phyloP scores from a whole-genome alignment of 2,329 filamentous ascomycete genomes.

The Talaromyces sp. region DNA sequence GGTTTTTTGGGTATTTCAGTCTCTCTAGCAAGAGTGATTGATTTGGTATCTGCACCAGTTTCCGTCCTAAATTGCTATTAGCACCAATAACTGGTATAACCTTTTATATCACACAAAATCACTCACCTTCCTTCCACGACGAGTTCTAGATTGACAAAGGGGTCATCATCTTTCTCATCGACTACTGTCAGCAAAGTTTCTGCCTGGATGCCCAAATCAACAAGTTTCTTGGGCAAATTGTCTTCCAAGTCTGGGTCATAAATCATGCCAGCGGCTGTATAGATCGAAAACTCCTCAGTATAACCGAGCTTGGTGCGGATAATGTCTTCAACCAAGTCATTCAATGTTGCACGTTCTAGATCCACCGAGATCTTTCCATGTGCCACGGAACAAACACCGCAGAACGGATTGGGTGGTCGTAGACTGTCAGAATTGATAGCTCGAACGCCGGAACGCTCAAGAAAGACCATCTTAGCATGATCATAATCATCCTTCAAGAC shows the following conservation, averaged over 20 bases:
- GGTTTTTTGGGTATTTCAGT: conserved; percentile 47
- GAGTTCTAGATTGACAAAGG: conserved; percentile 75
- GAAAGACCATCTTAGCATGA: conserved; percentile 64
- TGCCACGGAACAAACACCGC: conserved; percentile 74
- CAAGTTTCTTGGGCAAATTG: conserved; percentile 73
- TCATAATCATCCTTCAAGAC: conserved; percentile 68
- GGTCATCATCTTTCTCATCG: conserved; percentile 64
- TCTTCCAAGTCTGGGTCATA: conserved; percentile 88
- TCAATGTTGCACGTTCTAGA: conserved; percentile 65
- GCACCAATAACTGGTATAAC: not conserved
- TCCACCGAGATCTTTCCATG: conserved; percentile 65
- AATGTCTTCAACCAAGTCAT: conserved; percentile 71
- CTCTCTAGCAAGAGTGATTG: conserved; percentile 37
- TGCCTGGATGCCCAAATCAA: conserved; percentile 66
- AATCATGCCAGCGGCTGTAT: conserved; percentile 67
- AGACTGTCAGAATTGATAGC: conserved; percentile 54
- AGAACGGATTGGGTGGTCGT: conserved; percentile 68
- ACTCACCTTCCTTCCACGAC: conserved; percentile 38
- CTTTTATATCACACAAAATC: not conserved
- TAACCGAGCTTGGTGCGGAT: conserved; percentile 68
- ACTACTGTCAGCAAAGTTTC: conserved; percentile 76
- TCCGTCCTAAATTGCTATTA: conserved; percentile 23
- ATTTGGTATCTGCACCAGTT: conserved; percentile 33
- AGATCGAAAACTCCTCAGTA: conserved; percentile 73
- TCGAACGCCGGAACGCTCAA: conserved; percentile 61